Evolutionary conservation across 768 basidiomycete genomes (phyloP).

Genomic region (Suillus tomentosus): DNA sequence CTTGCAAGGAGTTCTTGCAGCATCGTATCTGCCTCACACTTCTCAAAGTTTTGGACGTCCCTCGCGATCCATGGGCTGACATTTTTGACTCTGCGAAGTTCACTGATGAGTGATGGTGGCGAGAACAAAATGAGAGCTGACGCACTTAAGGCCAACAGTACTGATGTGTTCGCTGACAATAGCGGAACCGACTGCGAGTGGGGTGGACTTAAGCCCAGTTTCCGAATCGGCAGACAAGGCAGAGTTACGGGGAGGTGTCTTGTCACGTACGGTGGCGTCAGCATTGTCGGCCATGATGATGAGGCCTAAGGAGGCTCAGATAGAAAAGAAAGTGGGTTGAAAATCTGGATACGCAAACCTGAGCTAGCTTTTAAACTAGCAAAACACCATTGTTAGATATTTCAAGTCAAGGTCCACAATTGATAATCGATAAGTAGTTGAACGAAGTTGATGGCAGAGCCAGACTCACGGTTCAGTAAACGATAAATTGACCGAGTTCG

Average conservation of each 20-base stretch:
- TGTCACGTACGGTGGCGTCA: neutral
- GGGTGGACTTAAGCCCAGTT: neutral
- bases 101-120: too few species aligned
- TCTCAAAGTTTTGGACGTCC: conserved; percentile 1
- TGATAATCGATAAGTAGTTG: neutral
- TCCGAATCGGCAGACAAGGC: neutral
- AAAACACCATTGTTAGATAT: neutral
- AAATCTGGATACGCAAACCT: neutral
- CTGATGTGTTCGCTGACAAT: neutral
- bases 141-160: neutral
- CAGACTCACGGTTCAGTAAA: neutral
- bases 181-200: conserved; percentile 1
- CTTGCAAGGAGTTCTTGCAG: conserved; percentile 1
- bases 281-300: neutral
- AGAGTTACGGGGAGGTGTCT: neutral
- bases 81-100: neutral
- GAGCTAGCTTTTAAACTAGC: neutral
- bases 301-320: neutral
- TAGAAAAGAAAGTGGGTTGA: neutral
- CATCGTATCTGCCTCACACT: neutral
- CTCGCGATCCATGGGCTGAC: conserved; percentile 1
- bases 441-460: neutral
- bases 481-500: too few species aligned
- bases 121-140: neutral
- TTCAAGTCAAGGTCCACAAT: neutral